Evolutionary conservation across 805 yeast genomes (phyloP).

Genomic region (Scheffersomyces coipomensis): DNA sequence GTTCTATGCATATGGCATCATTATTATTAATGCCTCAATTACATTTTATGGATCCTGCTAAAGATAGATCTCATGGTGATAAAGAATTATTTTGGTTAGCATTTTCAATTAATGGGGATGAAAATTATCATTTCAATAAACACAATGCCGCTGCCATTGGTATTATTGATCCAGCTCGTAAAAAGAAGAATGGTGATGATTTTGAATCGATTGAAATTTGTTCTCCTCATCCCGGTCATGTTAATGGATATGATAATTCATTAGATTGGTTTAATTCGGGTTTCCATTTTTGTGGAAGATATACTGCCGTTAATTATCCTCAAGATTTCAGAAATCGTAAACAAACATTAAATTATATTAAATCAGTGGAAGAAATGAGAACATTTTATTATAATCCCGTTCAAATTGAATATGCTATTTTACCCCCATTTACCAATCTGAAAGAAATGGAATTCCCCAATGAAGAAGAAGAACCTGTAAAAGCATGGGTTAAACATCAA

Average conservation of each 20-base stretch:
- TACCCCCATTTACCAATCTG: constrained; percentile 50
- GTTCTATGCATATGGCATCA: constrained; percentile 23
- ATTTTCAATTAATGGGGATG: constrained; percentile 24
- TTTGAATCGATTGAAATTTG: constrained; percentile 46
- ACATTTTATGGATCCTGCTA: constrained; percentile 20
- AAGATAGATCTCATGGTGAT: constrained; percentile 23
- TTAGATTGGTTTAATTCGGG: constrained; percentile 46
- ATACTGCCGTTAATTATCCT: constrained; percentile 28
- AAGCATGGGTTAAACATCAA: constrained; percentile 53
- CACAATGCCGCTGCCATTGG: constrained; percentile 25
- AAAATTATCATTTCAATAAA: constrained; percentile 21
- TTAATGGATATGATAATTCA: constrained; percentile 44
- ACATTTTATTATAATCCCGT: constrained; percentile 28
- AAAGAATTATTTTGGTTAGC: constrained; percentile 30
- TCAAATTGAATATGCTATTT: constrained; percentile 42
- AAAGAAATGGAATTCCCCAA: constrained; percentile 30
- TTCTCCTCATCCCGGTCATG: constrained; percentile 62
- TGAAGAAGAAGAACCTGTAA: constrained; percentile 44
- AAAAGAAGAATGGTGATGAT: constrained; percentile 9
- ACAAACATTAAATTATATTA: constrained; percentile 20
- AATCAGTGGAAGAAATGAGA: constrained; percentile 20
- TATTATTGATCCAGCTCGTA: constrained; percentile 23
- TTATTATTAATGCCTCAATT: constrained; percentile 26
- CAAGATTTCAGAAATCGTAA: constrained; percentile 26
- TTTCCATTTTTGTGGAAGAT: constrained; percentile 37